Conservation (phyloP, 257 asterid genomes). For the Gentiana macrophylla region DNA sequence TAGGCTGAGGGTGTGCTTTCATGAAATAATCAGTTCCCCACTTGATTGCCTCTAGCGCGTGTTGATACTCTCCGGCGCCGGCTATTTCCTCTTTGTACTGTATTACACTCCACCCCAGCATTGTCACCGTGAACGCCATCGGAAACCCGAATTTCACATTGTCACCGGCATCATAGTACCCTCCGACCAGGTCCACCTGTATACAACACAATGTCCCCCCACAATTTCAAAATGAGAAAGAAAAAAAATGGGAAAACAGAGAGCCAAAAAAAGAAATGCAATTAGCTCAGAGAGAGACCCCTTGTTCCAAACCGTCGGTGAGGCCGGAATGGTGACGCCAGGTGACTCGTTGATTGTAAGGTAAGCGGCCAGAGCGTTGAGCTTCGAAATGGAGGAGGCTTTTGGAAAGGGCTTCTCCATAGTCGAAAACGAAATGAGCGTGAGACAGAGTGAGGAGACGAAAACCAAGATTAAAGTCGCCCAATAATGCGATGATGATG, state of each 20-base stretch:
- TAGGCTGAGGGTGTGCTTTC: slow-evolving; percentile 72
- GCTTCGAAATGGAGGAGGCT: slow-evolving; percentile 90
- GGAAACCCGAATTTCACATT: slow-evolving; percentile 86
- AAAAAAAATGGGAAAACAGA: background rate
- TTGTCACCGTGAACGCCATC: slow-evolving; percentile 76
- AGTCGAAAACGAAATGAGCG: slow-evolving; percentile 17
- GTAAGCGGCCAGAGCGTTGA: slow-evolving; percentile 90
- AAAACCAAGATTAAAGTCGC: slow-evolving; percentile 18
- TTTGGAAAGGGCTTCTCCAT: slow-evolving; percentile 68
- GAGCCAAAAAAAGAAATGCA: too few relatives aligned
- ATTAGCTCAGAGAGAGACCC: too few relatives aligned
- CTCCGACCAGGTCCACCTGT: slow-evolving; percentile 90
- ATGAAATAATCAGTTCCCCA: slow-evolving; percentile 97
- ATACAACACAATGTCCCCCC: background rate
- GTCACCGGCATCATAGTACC: slow-evolving; percentile 89
- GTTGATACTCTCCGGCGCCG: slow-evolving; percentile 47
- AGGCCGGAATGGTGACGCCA: slow-evolving; percentile 98
- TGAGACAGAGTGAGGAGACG: slow-evolving; percentile 18
- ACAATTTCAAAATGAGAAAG: background rate
- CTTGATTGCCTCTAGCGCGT: slow-evolving; percentile 75
- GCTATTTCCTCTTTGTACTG: slow-evolving; percentile 40
- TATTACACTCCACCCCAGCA: slow-evolving; percentile 72
- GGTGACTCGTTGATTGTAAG: slow-evolving; percentile 57
- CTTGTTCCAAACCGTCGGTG: slow-evolving; percentile 87
- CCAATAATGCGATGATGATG: slow-evolving; percentile 2